Evolutionary conservation across 768 basidiomycete genomes (phyloP).

Genomic region (Auricularia auricula-judae): DNA sequence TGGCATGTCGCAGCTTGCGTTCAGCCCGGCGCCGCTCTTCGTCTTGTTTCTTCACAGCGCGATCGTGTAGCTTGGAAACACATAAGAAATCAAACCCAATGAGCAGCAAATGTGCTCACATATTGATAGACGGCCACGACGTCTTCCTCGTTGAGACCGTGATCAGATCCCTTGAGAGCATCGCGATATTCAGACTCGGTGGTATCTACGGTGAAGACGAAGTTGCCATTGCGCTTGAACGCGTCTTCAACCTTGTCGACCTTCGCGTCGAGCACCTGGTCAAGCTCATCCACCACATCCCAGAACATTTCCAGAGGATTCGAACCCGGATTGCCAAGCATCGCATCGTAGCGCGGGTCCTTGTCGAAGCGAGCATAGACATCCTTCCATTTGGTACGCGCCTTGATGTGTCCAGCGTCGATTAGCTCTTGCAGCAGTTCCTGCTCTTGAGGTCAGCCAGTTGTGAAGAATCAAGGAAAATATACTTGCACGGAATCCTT

Average conservation of each 20-base stretch:
- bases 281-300: slow-evolving; percentile 82
- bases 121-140: slow-evolving; percentile 18
- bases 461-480: not conserved
- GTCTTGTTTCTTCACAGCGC: slow-evolving; percentile 61
- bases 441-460: slow-evolving; percentile 24
- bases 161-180: slow-evolving; percentile 20
- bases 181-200: slow-evolving; percentile 19
- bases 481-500: slow-evolving; percentile 67
- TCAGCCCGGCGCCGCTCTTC: slow-evolving; percentile 84
- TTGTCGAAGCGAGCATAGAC: slow-evolving; percentile 67
- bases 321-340: slow-evolving; percentile 89
- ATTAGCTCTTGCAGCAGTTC: slow-evolving; percentile 63
- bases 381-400: slow-evolving; percentile 86
- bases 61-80: slow-evolving; percentile 50
- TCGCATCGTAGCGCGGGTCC: slow-evolving; percentile 73
- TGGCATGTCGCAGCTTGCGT: slow-evolving; percentile 71
- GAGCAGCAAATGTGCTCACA: not conserved
- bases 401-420: slow-evolving; percentile 52
- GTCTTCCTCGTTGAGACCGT: slow-evolving; percentile 13
- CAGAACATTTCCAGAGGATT: slow-evolving; percentile 95
- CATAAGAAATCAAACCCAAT: slow-evolving; percentile 2
- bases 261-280: slow-evolving; percentile 74
- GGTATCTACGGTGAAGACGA: slow-evolving; percentile 20
- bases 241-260: slow-evolving; percentile 56
- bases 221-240: slow-evolving; percentile 38